A percentile compares a stretch with the other conserved stretches of the same genome.
Conservation (phyloP, 2,329 filamentous ascomycete genomes). For the Penicillium sp. region DNA sequence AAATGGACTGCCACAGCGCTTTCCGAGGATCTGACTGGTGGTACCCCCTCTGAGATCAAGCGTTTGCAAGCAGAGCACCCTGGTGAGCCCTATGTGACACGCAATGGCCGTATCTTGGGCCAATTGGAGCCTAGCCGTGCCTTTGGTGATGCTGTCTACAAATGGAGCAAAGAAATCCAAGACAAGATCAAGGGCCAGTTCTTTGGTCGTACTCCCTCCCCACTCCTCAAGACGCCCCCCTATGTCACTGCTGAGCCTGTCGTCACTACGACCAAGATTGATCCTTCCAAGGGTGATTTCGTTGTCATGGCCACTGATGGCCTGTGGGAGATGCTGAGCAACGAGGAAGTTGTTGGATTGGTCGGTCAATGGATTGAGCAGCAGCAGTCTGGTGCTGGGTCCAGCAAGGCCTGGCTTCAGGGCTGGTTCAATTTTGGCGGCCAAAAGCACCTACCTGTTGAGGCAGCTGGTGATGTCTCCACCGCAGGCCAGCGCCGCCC, state of each 20-base stretch:
- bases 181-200: conserved; percentile 80
- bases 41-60: conserved; percentile 78
- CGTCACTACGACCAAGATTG: conserved; percentile 87
- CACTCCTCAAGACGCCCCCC: conserved; percentile 82
- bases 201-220: conserved; percentile 78
- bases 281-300: conserved; percentile 89
- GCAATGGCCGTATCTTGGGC: conserved; percentile 86
- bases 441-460: conserved; percentile 69
- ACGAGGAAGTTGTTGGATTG: conserved; percentile 94
- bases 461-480: conserved; percentile 55
- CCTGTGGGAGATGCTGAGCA: conserved; percentile 98
- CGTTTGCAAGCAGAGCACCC: conserved; percentile 85
- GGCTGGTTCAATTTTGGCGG: conserved; percentile 63
- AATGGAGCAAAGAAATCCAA: conserved; percentile 87
- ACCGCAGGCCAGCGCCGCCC: conserved; percentile 74
- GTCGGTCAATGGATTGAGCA: conserved; percentile 96
- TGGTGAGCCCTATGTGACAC: conserved; percentile 81
- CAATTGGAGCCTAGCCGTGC: conserved; percentile 90
- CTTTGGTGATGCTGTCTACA: conserved; percentile 96
- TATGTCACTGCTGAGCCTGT: conserved; percentile 97
- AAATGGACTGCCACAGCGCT: conserved; percentile 92
- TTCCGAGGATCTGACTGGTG: conserved; percentile 91
- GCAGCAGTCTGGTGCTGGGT: conserved; percentile 53
- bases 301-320: conserved; percentile 95
- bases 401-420: conserved; percentile 65